A percentile compares a stretch with the other conserved stretches of the same genome.
Evolutionary conservation across 768 basidiomycete species (phyloP).

Genomic region (Pleurotus eryngii): DNA sequence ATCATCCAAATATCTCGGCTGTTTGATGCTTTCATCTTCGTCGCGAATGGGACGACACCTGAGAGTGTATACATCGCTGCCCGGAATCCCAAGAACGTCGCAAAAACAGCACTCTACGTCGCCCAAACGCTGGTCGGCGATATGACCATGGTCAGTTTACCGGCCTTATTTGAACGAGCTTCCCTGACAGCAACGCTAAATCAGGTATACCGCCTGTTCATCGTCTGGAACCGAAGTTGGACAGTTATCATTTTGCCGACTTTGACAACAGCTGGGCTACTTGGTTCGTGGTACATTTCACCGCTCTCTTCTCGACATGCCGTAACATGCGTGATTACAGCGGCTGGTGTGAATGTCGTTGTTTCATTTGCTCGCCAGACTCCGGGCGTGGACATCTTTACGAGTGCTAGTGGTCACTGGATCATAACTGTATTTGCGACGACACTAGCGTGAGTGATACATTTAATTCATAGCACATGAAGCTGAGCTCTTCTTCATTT

Average conservation of each 20-base stretch:
- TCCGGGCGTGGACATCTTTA: neutral
- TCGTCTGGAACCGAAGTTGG: conserved; percentile 8
- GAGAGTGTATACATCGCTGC: neutral
- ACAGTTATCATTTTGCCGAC: neutral
- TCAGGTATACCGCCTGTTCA: conserved; percentile 5
- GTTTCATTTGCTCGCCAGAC: conserved; percentile 1
- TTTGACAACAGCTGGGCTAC: conserved; percentile 1
- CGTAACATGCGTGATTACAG: neutral
- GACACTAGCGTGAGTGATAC: neutral
- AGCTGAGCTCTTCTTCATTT: neutral
- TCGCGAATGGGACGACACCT: neutral
- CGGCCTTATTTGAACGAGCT: too few species aligned
- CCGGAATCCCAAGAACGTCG: conserved; percentile 1
- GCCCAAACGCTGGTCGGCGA: conserved; percentile 6
- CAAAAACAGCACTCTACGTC: conserved; percentile 5
- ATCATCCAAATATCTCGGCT: conserved; percentile 4
- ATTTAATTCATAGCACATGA: neutral
- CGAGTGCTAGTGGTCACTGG: conserved; percentile 5
- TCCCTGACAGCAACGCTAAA: neutral
- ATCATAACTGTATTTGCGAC: conserved; percentile 1
- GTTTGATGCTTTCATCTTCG: conserved; percentile 5
- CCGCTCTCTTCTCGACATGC: neutral
- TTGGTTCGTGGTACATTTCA: neutral
- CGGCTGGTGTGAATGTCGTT: conserved; percentile 1
- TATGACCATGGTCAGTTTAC: neutral